Evolutionary conservation across 2,329 filamentous ascomycete species (phyloP).

Genomic region (Cladosporium colombiae): DNA sequence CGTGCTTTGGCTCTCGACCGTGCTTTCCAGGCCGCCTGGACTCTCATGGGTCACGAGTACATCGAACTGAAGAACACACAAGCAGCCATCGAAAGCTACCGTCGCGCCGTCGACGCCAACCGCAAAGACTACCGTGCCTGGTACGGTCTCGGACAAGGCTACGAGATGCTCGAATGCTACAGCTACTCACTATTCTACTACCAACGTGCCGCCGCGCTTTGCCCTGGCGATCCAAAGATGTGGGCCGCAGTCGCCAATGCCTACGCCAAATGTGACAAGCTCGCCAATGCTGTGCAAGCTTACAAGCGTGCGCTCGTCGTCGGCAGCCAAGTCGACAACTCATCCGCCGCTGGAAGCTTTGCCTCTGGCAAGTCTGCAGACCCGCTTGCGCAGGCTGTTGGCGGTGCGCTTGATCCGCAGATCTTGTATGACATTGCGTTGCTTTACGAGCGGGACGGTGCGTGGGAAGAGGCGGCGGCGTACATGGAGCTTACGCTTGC

Average conservation of each 20-base stretch:
- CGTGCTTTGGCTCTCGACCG: constrained; percentile 88
- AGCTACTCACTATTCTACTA: constrained; percentile 98
- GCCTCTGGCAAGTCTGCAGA: constrained; percentile 44
- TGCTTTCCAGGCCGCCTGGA: constrained; percentile 92
- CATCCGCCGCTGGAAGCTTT: constrained; percentile 44
- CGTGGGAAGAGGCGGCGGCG: constrained; percentile 76
- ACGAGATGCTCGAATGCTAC: constrained; percentile 97
- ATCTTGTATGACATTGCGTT: constrained; percentile 85
- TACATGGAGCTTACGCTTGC: constrained; percentile 97
- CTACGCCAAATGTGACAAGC: constrained; percentile 82
- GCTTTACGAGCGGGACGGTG: constrained; percentile 80
- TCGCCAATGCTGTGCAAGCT: constrained; percentile 90
- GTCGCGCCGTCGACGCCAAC: constrained; percentile 92
- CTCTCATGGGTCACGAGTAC: constrained; percentile 97
- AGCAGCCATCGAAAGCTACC: constrained; percentile 94
- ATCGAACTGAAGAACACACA: constrained; percentile 99
- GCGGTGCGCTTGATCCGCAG: constrained; percentile 77
- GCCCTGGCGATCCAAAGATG: constrained; percentile 98
- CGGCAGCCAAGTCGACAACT: constrained; percentile 78
- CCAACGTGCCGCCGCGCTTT: constrained; percentile 86
- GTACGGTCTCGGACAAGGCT: constrained; percentile 96
- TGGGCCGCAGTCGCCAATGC: constrained; percentile 96
- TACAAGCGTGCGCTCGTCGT: constrained; percentile 89
- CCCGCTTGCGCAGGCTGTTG: constrained; percentile 49
- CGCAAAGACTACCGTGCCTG: constrained; percentile 95